These are phyloP conservation scores for Boletus fagicola DNA, from an alignment of 768 basidiomycete species.

Conservation along the genomic window DNA sequence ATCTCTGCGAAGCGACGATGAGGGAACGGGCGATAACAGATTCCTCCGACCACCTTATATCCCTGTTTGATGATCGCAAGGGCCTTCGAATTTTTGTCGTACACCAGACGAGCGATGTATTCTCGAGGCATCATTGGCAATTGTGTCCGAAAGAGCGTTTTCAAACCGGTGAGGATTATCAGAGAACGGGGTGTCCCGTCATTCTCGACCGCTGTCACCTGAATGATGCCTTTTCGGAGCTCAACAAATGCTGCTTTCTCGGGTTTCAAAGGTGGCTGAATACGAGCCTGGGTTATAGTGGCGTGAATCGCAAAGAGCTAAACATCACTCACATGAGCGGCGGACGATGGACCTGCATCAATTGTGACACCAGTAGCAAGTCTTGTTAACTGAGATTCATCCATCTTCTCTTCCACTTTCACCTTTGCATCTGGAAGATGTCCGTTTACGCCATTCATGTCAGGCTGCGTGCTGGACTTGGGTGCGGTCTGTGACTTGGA, in stretches of 20 bases:
- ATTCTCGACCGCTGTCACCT: slow-evolving; percentile 81
- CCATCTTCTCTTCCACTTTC: slow-evolving; percentile 78
- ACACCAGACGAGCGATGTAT: slow-evolving; percentile 94
- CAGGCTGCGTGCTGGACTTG: slow-evolving; percentile 39
- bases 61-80: slow-evolving; percentile 95
- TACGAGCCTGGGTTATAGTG: slow-evolving; percentile 7
- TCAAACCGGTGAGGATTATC: slow-evolving; percentile 90
- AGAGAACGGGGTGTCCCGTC: slow-evolving; percentile 72
- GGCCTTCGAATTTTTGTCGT: slow-evolving; percentile 87
- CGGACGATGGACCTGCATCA: slow-evolving; percentile 52
- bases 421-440: slow-evolving; percentile 51
- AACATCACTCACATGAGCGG: slow-evolving; percentile 44
- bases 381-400: slow-evolving; percentile 71
- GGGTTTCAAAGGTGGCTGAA: slow-evolving; percentile 52
- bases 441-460: slow-evolving; percentile 43
- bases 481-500: slow-evolving; percentile 59
- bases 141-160: slow-evolving; percentile 96
- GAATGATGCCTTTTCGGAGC: slow-evolving; percentile 77
- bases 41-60: slow-evolving; percentile 94
- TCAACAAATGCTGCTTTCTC: slow-evolving; percentile 83
- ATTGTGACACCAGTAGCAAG: slow-evolving; percentile 80
- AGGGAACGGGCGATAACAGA: slow-evolving; percentile 94
- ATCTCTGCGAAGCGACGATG: slow-evolving; percentile 96
- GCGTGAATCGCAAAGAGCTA: background rate
- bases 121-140: slow-evolving; percentile 98